Evolutionary conservation across 2,329 filamentous ascomycete genomes (phyloP), one percentile per base, ranked within the genome.

Genomic region (Claviceps humidiphila): DNA sequence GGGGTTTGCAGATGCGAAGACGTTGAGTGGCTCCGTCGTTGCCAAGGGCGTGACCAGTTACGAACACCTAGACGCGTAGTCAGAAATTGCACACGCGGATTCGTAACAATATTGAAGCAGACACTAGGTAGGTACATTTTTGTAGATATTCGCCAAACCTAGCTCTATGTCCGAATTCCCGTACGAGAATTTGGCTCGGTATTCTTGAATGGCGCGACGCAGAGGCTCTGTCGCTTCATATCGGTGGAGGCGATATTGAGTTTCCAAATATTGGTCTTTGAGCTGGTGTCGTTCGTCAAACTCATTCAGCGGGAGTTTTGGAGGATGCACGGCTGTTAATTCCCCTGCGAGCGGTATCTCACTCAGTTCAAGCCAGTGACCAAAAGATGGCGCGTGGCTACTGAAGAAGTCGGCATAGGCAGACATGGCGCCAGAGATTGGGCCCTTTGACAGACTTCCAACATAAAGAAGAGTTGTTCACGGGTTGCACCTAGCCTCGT

Each of bases 201-300:
- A 76, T 13, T 73, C 66, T 0, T 70, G 67, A 1, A 95, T 75
- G 0, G 86, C 82, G 55, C 80, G 75, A 6, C 89, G 77, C 0
- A 95, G 71, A 1, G 82, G 76, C 13, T 84, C 77, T 3, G 87
- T 71, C 0, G 81, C 78, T 61, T 95, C 89, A 60, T 89, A 85
- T 2, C 89, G 77, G 7, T 89, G 73, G 1, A 95, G 75, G 3
- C 80, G 72, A 61, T 93, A 95, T 49, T 94, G 87, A 0, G 80
- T 76, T 37, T 79, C 71, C 0, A 95, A 71, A 53, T 95, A 95
- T 0, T 74, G 71, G 4, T 56, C 47, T 20, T 64, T 65, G 2
- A 56, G 44, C 20, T 55, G 47, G 14, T 43, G 50, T 4, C 49
- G 41, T 2, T 51, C 34, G 3, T 50, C 41, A 1, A 43, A 50